Evolutionary conservation across 129 eudicot species (phyloP), one percentile per base, ranked within the genome.

Genomic region (Helianthus tuberosus): DNA sequence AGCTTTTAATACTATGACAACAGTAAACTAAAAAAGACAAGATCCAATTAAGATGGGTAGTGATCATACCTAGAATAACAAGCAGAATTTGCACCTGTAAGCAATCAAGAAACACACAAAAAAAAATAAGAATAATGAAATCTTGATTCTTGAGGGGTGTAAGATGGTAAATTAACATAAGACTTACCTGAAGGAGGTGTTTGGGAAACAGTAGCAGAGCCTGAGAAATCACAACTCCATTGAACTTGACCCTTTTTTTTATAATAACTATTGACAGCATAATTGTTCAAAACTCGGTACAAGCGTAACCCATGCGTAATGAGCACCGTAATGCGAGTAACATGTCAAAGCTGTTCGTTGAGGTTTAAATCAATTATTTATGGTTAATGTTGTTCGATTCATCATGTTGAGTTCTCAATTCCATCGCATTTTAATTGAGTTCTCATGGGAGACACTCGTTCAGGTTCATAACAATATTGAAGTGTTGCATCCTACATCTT

Each of bases 251-350:
- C 86, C 63, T 81, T 88, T 55, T n/a, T n/a, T 52, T 88, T 54
- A 64, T 25, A 90, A 75, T 90, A 90, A 66, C 87, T 90, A 64
- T 90, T 92, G 11, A 89, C 98, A 71, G 98, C 98, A 82, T 72
- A 85, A 67, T 78, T 81, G 55, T 20, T 20, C 23, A 20, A 20
- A 20, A 20, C 23, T 20, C 23, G 23, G 23, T 20, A 20, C 23
- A 20, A 20, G 23, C 23, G 23, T 20, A 20, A 20, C 23, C 23
- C 23, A 20, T 20, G 23, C 23, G 23, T 20, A 20, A 20, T 20
- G 0, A 20, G 23, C 23, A 20, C 23, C 23, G 23, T 20, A 20
- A 20, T 20, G 23, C 23, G 23, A 20, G 23, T 20, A 20, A 20
- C 23, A 0, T 20, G 23, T 20, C 23, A 20, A 20, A 20, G 23